Base-by-base conservation (phyloP, 2,329 filamentous ascomycete genomes). In the Aureobasidium uvarum region DNA sequence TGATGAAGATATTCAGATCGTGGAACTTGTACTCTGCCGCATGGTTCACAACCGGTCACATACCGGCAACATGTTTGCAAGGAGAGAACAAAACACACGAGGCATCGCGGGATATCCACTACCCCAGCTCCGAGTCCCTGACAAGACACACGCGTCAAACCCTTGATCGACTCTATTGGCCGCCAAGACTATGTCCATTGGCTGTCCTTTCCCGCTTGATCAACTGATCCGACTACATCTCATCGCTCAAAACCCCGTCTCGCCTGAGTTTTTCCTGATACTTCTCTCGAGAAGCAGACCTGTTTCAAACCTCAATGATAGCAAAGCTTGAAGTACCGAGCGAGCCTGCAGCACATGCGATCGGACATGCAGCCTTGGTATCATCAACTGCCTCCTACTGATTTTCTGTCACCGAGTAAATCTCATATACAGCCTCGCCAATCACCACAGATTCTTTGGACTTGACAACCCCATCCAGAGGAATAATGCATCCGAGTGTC, bases 51-150 rank as follows among this genome's bases (percentile, higher is more conserved):
- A 25, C 43, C 5, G 5, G 6, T 16, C 45, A 46, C 45, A 5
- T 25, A 4, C 41, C 5, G 41, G n/a, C 23, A 23, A 23, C 20
- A 13, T 46, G n/a, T n/a, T 3, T 33, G n/a, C 2, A 10, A n/a
- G 36, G 3, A 20, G 3, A 39, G 14, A 23, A 55, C 1, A 13
- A 55, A 25, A 11, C 36, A 54, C 14, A 23, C 8, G 1, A 28
- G 20, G 8, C 7, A n/a, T 8, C 10, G 36, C 33, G 20, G 10
- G 25, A 33, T 45, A 20, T 25, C 54, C 54, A 58, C 39, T 45
- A 16, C 54, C 54, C 54, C 54, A 33, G 39, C 39, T 45, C 11
- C 39, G 25, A 38, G 25, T 45, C 54, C 54, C 54, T 45, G 39
- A 45, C 23, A 20, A 45, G 54, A 31, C 31, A 45, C 4, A 58